phyloP scores from a whole-genome alignment of 495 filamentous ascomycete genomes.

The Neurospora tetrasperma region DNA sequence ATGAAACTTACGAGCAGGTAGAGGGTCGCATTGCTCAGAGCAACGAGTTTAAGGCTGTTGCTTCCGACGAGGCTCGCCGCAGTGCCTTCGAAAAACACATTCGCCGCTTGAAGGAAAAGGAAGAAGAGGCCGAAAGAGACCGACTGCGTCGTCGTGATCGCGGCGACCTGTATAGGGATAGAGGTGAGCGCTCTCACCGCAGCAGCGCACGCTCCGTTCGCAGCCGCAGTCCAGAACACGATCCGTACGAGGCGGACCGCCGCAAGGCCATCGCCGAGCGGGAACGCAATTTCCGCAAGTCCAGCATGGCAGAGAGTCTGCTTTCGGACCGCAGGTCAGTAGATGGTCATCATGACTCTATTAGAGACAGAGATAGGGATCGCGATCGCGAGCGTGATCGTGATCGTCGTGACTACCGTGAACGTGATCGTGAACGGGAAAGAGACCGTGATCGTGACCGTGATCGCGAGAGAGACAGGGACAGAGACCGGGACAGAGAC shows the following conservation, averaged over 20 bases:
- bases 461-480: conserved; percentile 28
- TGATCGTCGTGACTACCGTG: conserved; percentile 34
- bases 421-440: conserved; percentile 34
- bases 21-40: conserved; percentile 65
- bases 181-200: conserved; percentile 53
- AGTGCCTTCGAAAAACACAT: conserved; percentile 89
- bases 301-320: conserved; percentile 53
- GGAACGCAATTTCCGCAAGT: conserved; percentile 77
- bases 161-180: conserved; percentile 42
- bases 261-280: conserved; percentile 78
- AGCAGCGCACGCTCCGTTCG: conserved; percentile 36
- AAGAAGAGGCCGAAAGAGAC: conserved; percentile 73
- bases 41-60: conserved; percentile 71
- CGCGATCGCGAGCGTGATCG: conserved; percentile 44
- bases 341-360: conserved; percentile 30
- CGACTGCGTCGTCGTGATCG: conserved; percentile 55
- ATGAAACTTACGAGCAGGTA: conserved; percentile 80
- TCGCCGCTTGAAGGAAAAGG: conserved; percentile 79
- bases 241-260: conserved; percentile 82
- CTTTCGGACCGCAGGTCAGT: conserved; percentile 40
- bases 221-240: conserved; percentile 67
- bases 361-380: conserved; percentile 42
- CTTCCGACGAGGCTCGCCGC: conserved; percentile 70
- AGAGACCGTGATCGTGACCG: conserved; percentile 24
- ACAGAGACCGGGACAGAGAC: conserved; percentile 19